Evolutionary conservation across 495 filamentous ascomycete species (phyloP), one percentile per base, ranked within the genome.

Genomic region (Aspergillus panamensis): DNA sequence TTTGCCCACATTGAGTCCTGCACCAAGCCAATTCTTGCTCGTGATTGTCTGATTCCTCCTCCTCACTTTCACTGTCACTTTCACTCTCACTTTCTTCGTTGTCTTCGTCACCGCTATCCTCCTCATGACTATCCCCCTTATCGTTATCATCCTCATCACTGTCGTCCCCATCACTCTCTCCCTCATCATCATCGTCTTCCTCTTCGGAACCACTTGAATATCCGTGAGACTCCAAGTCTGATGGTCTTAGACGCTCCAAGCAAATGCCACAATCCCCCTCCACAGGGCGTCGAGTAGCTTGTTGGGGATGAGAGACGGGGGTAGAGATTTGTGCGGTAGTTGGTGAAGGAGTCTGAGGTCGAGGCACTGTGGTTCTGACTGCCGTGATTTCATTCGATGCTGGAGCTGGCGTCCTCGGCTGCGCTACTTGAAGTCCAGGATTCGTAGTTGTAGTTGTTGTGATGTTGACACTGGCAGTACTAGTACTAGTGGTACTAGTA

Each of bases 191-290:
- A 25, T 25, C 25, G 25, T 25, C 25, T 25, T 25, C 25, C 5
- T 25, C 25, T 25, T 25, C 25, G 2, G 25, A 25, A 25, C 5
- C 25, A 25, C 2, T 25, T 25, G 30, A 9, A 3, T n/a, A 20
- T 2, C 25, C 31, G 21, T 10, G 4, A 9, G 44, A 47, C 10
- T 40, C 47, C 51, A 21, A 48, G 43, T 25, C 1, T 55, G 37
- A 10, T 53, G 30, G 16, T 52, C 51, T 5, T 14, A 62, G 29
- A 29, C 60, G 37, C 37, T 49, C 3, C 30, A 84, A 84, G 65
- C 88, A 91, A 63, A 92, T 88, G 1, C 83, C 83, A 62, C 88
- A 91, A 57, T 91, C 86, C 17, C 84, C 87, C 43, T 88, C 84
- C 1, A 82, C 55, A 8, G 71, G 61, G 50, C 80, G 82, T 43